Conservation (phyloP, 2,329 filamentous ascomycete species). For the Stachybotrys elegans region DNA sequence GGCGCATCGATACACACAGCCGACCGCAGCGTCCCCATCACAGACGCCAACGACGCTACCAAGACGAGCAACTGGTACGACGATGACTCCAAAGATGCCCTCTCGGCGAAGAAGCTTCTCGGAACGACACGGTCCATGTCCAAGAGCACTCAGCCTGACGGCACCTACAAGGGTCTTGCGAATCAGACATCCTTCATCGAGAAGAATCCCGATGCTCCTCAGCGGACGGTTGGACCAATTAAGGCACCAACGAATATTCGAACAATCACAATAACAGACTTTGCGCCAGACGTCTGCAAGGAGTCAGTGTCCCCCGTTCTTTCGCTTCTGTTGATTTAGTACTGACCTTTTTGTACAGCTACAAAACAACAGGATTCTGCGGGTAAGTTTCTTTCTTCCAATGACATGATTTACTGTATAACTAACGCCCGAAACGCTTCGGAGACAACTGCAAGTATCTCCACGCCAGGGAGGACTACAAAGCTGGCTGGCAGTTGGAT, state of each 20-base stretch:
- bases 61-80: slow-evolving; percentile 89
- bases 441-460: slow-evolving; percentile 62
- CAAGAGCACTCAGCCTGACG: slow-evolving; percentile 42
- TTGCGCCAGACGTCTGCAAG: slow-evolving; percentile 89
- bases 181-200: slow-evolving; percentile 71
- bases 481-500: slow-evolving; percentile 94
- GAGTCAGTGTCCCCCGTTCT: slow-evolving; percentile 56
- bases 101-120: slow-evolving; percentile 49
- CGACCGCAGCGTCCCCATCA: slow-evolving; percentile 57
- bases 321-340: no score
- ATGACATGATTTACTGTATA: neutral
- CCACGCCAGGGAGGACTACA: slow-evolving; percentile 72
- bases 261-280: slow-evolving; percentile 86
- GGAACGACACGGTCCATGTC: slow-evolving; percentile 45
- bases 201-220: slow-evolving; percentile 71
- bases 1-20: slow-evolving; percentile 52
- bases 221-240: slow-evolving; percentile 71
- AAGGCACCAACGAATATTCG: slow-evolving; percentile 87
- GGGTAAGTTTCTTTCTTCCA: slow-evolving; percentile 9
- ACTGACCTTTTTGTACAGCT: slow-evolving; percentile 4
- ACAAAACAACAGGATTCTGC: slow-evolving; percentile 61
- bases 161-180: slow-evolving; percentile 72
- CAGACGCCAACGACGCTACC: slow-evolving; percentile 77
- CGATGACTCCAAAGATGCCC: slow-evolving; percentile 50
- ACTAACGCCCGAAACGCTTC: slow-evolving; percentile 12